A percentile compares a stretch with the other conserved stretches of the same genome.
phyloP scores from a whole-genome alignment of 2,329 filamentous ascomycete genomes.

The Monilinia laxa region DNA sequence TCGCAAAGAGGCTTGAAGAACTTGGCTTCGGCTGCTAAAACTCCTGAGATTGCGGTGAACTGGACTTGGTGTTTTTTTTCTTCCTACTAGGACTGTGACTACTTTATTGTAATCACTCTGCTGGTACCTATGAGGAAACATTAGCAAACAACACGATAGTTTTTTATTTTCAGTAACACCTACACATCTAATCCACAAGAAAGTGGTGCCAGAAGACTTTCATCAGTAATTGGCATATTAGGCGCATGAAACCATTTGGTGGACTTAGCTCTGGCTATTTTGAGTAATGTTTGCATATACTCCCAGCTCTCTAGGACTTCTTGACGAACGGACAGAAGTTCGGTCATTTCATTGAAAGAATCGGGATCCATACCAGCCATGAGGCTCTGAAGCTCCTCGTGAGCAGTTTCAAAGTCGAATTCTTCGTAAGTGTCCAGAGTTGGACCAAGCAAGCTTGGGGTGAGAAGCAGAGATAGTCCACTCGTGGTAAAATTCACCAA shows the following conservation, averaged over 20 bases:
- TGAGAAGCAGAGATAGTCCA: too few species aligned
- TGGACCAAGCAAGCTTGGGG: background rate
- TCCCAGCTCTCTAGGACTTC: rapidly evolving
- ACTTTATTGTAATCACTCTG: background rate
- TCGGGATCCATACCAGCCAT: background rate
- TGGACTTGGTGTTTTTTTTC: background rate
- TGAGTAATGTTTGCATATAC: background rate
- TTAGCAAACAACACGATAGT: background rate
- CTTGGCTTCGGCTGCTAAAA: background rate
- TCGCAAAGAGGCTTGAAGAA: conserved; percentile 1
- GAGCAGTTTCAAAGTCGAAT: background rate
- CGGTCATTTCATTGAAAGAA: background rate
- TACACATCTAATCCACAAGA: background rate
- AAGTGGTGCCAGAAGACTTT: background rate
- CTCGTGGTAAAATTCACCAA: background rate
- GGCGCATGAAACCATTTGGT: background rate
- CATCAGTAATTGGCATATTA: background rate
- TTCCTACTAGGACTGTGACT: background rate
- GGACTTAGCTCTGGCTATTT: background rate
- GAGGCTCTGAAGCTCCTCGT: background rate
- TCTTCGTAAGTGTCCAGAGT: background rate
- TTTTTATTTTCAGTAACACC: background rate
- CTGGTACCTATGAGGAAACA: background rate
- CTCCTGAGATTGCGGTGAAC: background rate
- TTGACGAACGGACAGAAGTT: too few species aligned